Conservation (phyloP, 179 eudicot genomes). For the Silene vulgaris region DNA sequence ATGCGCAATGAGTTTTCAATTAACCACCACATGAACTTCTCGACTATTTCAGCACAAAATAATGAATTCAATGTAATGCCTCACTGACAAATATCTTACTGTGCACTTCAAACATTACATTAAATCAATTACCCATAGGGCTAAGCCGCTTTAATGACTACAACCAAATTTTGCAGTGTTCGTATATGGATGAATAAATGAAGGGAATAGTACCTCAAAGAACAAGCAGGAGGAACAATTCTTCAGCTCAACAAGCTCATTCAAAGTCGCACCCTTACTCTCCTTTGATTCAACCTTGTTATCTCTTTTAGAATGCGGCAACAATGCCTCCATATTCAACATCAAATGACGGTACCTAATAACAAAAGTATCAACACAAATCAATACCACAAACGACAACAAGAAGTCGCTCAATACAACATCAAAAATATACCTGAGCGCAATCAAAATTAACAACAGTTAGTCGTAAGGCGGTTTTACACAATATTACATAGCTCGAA, state of each 20-base stretch:
- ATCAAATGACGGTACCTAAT: constrained; percentile 86
- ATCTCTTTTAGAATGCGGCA: constrained; percentile 90
- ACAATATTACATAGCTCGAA: too few species aligned
- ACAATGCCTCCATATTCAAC: constrained; percentile 66
- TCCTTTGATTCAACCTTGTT: constrained; percentile 84
- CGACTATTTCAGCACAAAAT: too few species aligned
- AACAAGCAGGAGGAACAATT: constrained; percentile 89
- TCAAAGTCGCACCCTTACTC: constrained; percentile 76
- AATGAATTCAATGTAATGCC: too few species aligned
- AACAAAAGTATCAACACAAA: neutral
- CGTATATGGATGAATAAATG: neutral
- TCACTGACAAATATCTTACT: too few species aligned
- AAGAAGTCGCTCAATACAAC: neutral
- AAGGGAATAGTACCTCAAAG: constrained; percentile 58
- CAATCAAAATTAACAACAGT: too few species aligned
- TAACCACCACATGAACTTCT: too few species aligned
- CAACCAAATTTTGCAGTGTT: neutral
- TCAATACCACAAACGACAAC: neutral
- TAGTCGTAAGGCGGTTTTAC: too few species aligned
- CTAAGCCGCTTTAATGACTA: too few species aligned
- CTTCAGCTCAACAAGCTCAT: constrained; percentile 90
- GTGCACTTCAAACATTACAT: too few species aligned
- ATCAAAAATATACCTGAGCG: too few species aligned
- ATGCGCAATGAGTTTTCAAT: too few species aligned
- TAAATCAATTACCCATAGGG: too few species aligned